A percentile compares a stretch with the other conserved stretches of the same genome.
Evolutionary conservation across 2,329 filamentous ascomycete species (phyloP).

Genomic region (Pseudogymnoascus verrucosus): DNA sequence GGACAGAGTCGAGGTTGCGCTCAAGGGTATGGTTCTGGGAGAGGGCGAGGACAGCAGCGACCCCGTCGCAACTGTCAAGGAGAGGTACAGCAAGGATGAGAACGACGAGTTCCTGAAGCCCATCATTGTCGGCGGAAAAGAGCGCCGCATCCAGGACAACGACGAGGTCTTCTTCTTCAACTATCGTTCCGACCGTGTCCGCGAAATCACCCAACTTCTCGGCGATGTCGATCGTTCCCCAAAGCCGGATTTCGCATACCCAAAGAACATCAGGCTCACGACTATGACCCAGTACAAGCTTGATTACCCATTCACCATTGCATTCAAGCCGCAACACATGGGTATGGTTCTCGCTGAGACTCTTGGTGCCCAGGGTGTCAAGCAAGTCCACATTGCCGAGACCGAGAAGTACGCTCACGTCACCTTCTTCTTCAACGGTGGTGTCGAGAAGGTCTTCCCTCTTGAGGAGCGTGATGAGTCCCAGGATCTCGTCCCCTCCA

Average conservation of each 20-base stretch:
- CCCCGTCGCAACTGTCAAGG: slow-evolving; percentile 77
- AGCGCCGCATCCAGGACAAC: slow-evolving; percentile 73
- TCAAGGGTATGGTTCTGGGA: slow-evolving; percentile 78
- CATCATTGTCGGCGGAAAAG: slow-evolving; percentile 85
- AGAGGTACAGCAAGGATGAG: slow-evolving; percentile 79
- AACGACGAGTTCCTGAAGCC: slow-evolving; percentile 98
- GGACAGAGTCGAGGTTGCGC: slow-evolving; percentile 84
- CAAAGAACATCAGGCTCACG: slow-evolving; percentile 76
- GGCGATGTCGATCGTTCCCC: slow-evolving; percentile 89
- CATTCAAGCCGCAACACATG: slow-evolving; percentile 93
- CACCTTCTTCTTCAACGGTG: slow-evolving; percentile 99
- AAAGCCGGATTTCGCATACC: slow-evolving; percentile 84
- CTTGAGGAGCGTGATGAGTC: slow-evolving; percentile 83
- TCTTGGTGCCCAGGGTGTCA: slow-evolving; percentile 77
- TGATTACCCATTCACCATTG: slow-evolving; percentile 85
- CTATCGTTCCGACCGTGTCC: slow-evolving; percentile 96
- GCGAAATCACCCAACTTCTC: slow-evolving; percentile 90
- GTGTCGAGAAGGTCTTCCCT: slow-evolving; percentile 91
- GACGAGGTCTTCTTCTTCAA: slow-evolving; percentile 99
- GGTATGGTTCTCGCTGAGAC: slow-evolving; percentile 97
- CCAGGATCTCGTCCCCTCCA: slow-evolving; percentile 73
- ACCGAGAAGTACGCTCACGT: slow-evolving; percentile 99
- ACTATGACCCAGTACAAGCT: slow-evolving; percentile 99
- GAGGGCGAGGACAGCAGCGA: slow-evolving; percentile 83
- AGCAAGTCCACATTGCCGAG: slow-evolving; percentile 95